Base-by-base conservation (phyloP, 2,329 filamentous ascomycete species). In the Xylaria digitata region DNA sequence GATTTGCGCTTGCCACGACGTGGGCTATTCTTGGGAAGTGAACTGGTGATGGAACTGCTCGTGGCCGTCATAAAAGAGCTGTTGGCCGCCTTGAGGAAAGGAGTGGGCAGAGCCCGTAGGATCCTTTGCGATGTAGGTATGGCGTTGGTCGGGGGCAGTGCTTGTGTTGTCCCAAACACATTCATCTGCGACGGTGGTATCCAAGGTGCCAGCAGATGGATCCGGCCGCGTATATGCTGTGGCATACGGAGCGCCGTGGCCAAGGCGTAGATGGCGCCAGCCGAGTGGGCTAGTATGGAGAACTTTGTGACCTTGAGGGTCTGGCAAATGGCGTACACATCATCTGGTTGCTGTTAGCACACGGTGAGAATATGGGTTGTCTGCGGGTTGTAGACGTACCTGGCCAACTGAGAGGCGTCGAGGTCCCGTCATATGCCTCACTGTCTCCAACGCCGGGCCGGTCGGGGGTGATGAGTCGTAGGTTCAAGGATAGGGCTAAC, bases 191-290 rank as follows among this genome's bases (percentile, higher is more conserved):
- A 98, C 0, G 96, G 96, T 1, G 96, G 96, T 53, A 99, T 98
- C 96, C 94, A 97, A 0, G 96, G 96, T 0, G 96, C 95, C 8
- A 99, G 86, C 2, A 99, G 87, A 79, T 99, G 96, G 62, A 99
- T 96, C 60, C 93, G 91, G 21, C 96, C 96, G 6, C 94, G 91
- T 68, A 99, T 96, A 75, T 97, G 93, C 74, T 97, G 94, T 3
- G 96, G 96, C 87, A 99, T 97, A 50, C 96, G 92, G 50, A 99
- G 84, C 0, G 96, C 96, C 0, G 96, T 98, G 0, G 96, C 96
- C 19, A 99, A 86, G 1, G 96, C 96, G 76, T 99, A 99, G 59
- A 99, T 97, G n/a, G 96, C 95, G 17, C 96, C 96, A 0, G 96
- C 96, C 0, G 95, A 98, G 79, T 99, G 96, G 1, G 96, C 96